Evolutionary conservation across 2,329 filamentous ascomycete species (phyloP).

Genomic region (Acrodontium crateriforme): DNA sequence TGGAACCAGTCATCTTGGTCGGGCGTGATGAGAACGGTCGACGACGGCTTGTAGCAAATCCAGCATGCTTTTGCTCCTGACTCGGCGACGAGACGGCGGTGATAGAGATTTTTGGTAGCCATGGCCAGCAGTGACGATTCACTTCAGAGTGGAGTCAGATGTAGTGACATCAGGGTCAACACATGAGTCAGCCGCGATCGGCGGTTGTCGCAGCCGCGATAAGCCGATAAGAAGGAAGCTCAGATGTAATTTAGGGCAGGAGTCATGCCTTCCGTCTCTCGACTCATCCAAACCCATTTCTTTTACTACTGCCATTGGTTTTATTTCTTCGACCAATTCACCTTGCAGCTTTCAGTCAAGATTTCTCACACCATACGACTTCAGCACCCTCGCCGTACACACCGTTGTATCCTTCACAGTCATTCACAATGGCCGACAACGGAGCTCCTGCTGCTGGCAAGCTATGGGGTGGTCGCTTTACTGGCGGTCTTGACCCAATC

Average conservation of each 20-base stretch:
- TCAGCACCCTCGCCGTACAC: too few relatives aligned
- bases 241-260: too few relatives aligned
- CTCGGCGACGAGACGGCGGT: constrained; percentile 76
- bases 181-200: too few relatives aligned
- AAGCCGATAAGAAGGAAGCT: too few relatives aligned
- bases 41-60: constrained; percentile 80
- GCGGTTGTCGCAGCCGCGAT: too few relatives aligned
- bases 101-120: constrained; percentile 60
- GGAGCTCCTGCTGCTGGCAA: constrained; percentile 24
- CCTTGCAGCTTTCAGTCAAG: constrained; percentile 1
- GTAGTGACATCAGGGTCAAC: too few relatives aligned
- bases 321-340: too few relatives aligned
- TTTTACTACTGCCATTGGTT: too few relatives aligned
- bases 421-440: constrained; percentile 7
- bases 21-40: constrained; percentile 74
- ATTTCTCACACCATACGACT: too few relatives aligned
- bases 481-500: constrained; percentile 64
- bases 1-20: constrained; percentile 88
- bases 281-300: too few relatives aligned
- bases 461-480: constrained; percentile 50
- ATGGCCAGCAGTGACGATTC: constrained; percentile 4
- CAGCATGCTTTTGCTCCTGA: constrained; percentile 72
- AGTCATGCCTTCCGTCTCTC: too few relatives aligned
- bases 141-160: too few relatives aligned
- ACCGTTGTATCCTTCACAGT: background rate